Percentiles rank a stretch among this genome's conserved stretches.
Conservation (phyloP, 1,139 yeast species). For the Lodderomyces parapsilosis region DNA sequence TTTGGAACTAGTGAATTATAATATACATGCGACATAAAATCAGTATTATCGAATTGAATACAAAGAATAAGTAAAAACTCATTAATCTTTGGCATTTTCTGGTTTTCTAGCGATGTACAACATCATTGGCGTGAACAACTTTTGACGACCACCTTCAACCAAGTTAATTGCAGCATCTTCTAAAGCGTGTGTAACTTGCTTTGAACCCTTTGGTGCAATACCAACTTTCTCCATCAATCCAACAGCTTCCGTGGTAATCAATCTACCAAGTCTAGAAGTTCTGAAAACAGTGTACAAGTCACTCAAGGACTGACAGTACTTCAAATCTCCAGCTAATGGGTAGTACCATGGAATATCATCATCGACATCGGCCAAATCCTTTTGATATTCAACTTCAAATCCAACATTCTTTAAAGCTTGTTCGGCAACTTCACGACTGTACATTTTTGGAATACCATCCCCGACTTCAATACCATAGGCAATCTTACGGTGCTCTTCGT, state of each 20-base stretch:
- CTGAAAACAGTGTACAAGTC: slow-evolving; percentile 87
- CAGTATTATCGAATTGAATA: slow-evolving; percentile 4
- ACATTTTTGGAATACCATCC: slow-evolving; percentile 99
- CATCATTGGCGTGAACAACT: slow-evolving; percentile 96
- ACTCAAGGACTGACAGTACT: slow-evolving; percentile 72
- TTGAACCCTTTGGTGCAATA: slow-evolving; percentile 91
- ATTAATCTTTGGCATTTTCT: slow-evolving; percentile 15
- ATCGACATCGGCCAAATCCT: slow-evolving; percentile 78
- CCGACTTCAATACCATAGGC: slow-evolving; percentile 98
- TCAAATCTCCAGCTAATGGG: slow-evolving; percentile 94
- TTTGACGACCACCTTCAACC: slow-evolving; percentile 88
- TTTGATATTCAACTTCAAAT: slow-evolving; percentile 70
- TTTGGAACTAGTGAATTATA: not conserved
- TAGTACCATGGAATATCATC: slow-evolving; percentile 97
- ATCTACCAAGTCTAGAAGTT: slow-evolving; percentile 85
- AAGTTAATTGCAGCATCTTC: slow-evolving; percentile 97
- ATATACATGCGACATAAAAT: not conserved
- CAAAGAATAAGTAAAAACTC: not conserved
- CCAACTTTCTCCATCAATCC: slow-evolving; percentile 80
- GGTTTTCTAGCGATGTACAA: slow-evolving; percentile 86
- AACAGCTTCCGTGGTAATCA: slow-evolving; percentile 76
- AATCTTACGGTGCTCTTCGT: slow-evolving; percentile 88
- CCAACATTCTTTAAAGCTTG: slow-evolving; percentile 87
- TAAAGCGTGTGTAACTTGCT: slow-evolving; percentile 84
- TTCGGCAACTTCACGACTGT: slow-evolving; percentile 77